phyloP scores from a whole-genome alignment of 2,329 filamentous ascomycete species.

The Diaporthe citriasiana region DNA sequence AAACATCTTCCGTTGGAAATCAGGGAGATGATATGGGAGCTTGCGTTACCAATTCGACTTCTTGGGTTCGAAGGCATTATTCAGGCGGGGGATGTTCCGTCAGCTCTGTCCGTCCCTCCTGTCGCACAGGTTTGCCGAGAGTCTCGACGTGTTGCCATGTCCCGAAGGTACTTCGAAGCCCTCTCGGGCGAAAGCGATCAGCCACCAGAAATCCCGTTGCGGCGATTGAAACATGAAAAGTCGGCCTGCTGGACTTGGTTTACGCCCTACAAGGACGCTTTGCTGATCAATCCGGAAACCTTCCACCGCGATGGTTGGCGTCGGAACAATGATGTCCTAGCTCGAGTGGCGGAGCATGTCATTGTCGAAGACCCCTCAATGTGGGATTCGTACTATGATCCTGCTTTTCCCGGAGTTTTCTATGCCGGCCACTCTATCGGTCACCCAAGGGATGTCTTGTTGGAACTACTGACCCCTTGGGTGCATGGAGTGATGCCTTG shows the following conservation, averaged over 20 bases:
- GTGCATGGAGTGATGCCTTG: too few species aligned
- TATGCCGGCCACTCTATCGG: too few species aligned
- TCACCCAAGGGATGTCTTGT: too few species aligned
- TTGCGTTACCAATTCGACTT: background rate
- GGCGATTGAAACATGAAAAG: background rate
- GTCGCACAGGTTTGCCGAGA: background rate
- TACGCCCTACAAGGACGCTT: background rate
- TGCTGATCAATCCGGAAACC: background rate
- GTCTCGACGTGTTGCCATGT: background rate
- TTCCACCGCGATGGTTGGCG: background rate
- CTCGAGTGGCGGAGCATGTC: background rate
- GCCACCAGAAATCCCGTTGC: too few species aligned
- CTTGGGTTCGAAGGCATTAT: background rate
- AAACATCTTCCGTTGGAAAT: background rate
- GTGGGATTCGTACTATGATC: too few species aligned
- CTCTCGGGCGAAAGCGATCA: too few species aligned
- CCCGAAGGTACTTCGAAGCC: too few species aligned
- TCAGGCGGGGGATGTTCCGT: background rate
- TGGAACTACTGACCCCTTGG: too few species aligned
- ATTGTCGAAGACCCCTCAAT: background rate
- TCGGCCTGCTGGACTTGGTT: background rate
- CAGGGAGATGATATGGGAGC: conserved; percentile 10
- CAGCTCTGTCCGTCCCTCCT: background rate
- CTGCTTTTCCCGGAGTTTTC: too few species aligned
- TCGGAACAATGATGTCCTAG: background rate